phyloP scores from a whole-genome alignment of 2,329 filamentous ascomycete species.

The Sclerotinia glacialis region DNA sequence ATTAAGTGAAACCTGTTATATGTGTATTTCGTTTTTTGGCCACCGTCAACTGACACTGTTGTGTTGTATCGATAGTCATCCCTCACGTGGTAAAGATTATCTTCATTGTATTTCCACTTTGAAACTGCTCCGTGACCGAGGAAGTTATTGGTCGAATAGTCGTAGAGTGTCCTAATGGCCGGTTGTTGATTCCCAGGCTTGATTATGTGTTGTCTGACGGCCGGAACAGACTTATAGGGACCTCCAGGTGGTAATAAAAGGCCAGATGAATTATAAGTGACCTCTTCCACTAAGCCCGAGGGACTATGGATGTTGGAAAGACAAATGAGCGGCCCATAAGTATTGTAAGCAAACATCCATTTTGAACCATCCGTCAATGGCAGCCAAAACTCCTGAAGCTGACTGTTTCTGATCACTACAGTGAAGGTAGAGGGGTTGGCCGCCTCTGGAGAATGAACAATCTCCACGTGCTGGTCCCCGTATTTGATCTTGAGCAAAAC shows the following conservation, averaged over 20 bases:
- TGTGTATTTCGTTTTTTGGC: background rate
- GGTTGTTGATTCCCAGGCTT: constrained; percentile 2
- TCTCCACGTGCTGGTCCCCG: background rate
- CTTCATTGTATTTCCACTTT: background rate
- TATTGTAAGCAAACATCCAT: constrained; percentile 3
- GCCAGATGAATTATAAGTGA: constrained; percentile 1
- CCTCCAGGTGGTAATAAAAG: background rate
- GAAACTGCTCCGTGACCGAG: background rate
- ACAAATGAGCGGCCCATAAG: background rate
- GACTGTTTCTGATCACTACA: background rate
- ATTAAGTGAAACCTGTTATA: background rate
- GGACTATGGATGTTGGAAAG: background rate
- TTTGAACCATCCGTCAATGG: background rate
- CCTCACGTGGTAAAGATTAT: background rate
- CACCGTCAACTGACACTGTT: background rate
- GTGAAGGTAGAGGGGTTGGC: background rate
- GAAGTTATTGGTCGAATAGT: background rate
- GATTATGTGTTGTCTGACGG: background rate
- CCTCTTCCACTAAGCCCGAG: background rate
- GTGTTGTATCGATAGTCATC: background rate
- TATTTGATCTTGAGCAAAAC: background rate
- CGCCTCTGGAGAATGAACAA: background rate
- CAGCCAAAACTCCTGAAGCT: background rate
- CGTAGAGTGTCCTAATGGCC: background rate
- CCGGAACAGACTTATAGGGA: background rate